Conservation (phyloP, 768 basidiomycete genomes). For the Tylopilus subfusipes region DNA sequence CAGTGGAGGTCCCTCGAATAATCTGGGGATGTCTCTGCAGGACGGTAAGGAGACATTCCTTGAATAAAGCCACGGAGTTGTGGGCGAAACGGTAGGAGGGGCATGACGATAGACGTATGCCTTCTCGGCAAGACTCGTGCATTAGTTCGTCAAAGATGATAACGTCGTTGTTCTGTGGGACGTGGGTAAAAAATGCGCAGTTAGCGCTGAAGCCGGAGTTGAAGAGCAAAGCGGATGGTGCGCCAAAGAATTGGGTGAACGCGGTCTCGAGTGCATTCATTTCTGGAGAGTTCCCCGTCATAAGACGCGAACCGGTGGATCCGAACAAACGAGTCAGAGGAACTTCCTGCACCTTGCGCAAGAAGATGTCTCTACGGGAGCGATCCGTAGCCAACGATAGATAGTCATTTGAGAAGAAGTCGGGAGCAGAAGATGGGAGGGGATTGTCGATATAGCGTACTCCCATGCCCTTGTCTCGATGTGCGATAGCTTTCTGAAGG, state of each 20-base stretch:
- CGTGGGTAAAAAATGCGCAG: slow-evolving; percentile 41
- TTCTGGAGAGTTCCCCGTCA: slow-evolving; percentile 35
- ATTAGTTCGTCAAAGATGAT: slow-evolving; percentile 52
- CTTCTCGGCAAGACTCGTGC: slow-evolving; percentile 52
- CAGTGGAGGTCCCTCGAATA: slow-evolving; percentile 23
- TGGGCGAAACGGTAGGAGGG: slow-evolving; percentile 39
- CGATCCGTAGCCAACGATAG: slow-evolving; percentile 41
- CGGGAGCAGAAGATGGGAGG: slow-evolving; percentile 23
- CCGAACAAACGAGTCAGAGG: slow-evolving; percentile 35
- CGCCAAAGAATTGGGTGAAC: slow-evolving; percentile 15
- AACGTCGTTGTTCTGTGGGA: slow-evolving; percentile 46
- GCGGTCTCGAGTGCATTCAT: slow-evolving; percentile 12
- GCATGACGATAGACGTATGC: slow-evolving; percentile 39
- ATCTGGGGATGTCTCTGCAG: slow-evolving; percentile 27
- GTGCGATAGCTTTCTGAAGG: slow-evolving; percentile 11
- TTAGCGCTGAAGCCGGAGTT: slow-evolving; percentile 58
- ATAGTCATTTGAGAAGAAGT: slow-evolving; percentile 51
- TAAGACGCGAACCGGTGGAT: slow-evolving; percentile 48
- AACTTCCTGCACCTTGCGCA: slow-evolving; percentile 28
- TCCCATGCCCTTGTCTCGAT: slow-evolving; percentile 8
- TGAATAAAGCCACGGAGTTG: slow-evolving; percentile 39
- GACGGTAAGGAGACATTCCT: slow-evolving; percentile 22
- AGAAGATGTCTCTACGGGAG: slow-evolving; percentile 29
- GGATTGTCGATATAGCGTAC: slow-evolving; percentile 11
- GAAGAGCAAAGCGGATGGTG: slow-evolving; percentile 46